These are phyloP conservation scores for Trapa bicornis DNA, from an alignment of 345 rosid genomes.

Conservation along the genomic window DNA sequence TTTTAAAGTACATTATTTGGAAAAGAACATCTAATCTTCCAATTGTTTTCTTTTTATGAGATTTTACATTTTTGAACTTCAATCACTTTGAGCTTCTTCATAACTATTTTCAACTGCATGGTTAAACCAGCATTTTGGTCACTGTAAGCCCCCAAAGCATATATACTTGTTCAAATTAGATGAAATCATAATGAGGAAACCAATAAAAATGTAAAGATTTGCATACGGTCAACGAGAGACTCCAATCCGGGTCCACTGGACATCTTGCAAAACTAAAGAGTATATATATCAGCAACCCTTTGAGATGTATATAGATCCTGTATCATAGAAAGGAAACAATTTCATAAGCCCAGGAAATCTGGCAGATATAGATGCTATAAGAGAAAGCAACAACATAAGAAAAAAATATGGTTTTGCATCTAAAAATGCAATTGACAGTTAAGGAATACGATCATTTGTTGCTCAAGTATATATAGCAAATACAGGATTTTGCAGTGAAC, in stretches of 20 bases:
- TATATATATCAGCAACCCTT: neutral
- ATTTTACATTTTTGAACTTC: neutral
- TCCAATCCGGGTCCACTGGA: constrained; percentile 62
- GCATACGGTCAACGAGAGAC: constrained; percentile 72
- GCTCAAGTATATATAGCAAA: neutral
- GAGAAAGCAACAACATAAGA: neutral
- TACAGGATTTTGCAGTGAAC: neutral
- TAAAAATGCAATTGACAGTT: neutral
- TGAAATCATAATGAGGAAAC: neutral
- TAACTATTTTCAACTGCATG: no score
- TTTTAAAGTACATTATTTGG: neutral
- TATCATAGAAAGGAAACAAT: neutral
- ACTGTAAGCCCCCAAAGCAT: neutral
- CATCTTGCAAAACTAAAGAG: constrained; percentile 24
- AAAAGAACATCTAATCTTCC: neutral
- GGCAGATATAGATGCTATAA: neutral
- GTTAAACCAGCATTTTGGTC: no score
- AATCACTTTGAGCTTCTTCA: no score
- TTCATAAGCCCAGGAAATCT: neutral
- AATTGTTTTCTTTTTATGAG: neutral
- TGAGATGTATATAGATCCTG: neutral
- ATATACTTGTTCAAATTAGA: neutral
- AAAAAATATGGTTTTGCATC: neutral
- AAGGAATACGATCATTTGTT: neutral
- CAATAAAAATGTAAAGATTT: neutral